Percentiles rank a stretch among this genome's conserved stretches.
These are phyloP conservation scores for Ananas comosus DNA, from an alignment of 176 grass and related monocot genomes.

Conservation along the genomic window DNA sequence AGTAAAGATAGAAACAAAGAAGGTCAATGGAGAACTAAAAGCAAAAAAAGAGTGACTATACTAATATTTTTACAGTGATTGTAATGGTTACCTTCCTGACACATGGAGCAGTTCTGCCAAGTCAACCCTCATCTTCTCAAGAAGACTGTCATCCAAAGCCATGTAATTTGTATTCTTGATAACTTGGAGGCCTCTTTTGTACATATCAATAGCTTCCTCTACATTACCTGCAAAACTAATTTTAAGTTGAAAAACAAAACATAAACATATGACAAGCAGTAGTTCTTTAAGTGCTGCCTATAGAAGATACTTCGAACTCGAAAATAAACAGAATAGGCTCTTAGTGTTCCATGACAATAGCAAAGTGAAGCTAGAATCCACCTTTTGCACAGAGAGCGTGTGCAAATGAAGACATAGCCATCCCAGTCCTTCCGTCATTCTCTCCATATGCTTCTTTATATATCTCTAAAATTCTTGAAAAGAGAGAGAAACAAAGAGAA, in stretches of 20 bases:
- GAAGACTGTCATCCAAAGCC: conserved; percentile 29
- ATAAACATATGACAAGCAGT: neutral
- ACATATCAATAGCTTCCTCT: conserved; percentile 28
- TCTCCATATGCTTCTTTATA: conserved; percentile 32
- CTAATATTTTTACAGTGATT: neutral
- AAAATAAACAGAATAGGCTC: conserved; percentile 5
- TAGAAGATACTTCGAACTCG: neutral
- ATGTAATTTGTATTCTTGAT: conserved; percentile 32
- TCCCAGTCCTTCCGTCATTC: conserved; percentile 26
- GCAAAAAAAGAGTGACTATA: neutral
- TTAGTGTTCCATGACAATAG: neutral
- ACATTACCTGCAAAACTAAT: conserved; percentile 19
- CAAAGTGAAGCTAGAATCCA: neutral
- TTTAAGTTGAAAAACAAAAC: neutral
- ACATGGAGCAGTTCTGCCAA: conserved; percentile 40
- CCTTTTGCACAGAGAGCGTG: conserved; percentile 34
- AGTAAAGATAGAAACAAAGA: too few relatives aligned
- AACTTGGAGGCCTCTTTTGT: conserved; percentile 30
- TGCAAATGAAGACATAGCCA: conserved; percentile 31
- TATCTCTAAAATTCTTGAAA: conserved; percentile 30
- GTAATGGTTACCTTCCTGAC: conserved; percentile 24
- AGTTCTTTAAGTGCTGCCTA: neutral
- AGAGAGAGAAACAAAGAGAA: neutral
- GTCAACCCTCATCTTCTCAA: conserved; percentile 30
- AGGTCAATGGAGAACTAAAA: neutral